These are phyloP conservation scores for Suhomyces coccinellae DNA, from an alignment of 1,139 yeast genomes.

Conservation along the genomic window DNA sequence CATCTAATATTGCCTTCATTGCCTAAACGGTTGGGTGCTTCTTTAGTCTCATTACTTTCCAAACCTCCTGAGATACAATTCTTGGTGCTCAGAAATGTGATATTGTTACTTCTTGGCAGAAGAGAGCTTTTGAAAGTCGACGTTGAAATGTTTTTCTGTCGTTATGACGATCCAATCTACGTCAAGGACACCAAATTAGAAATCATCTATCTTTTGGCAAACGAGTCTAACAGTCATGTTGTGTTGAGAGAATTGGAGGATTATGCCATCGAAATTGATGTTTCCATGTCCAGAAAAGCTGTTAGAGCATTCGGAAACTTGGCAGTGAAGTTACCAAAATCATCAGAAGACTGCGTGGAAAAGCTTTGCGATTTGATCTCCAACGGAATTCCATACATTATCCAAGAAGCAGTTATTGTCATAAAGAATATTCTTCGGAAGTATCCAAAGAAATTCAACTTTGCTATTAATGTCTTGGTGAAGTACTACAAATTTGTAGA, in stretches of 20 bases:
- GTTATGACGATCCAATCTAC: constrained; percentile 81
- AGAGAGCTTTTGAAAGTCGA: constrained; percentile 64
- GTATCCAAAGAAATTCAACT: constrained; percentile 56
- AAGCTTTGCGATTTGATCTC: constrained; percentile 60
- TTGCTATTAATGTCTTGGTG: constrained; percentile 42
- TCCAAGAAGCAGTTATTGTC: constrained; percentile 79
- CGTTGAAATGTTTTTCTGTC: constrained; percentile 77
- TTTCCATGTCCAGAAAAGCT: constrained; percentile 83
- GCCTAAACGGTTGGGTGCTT: constrained; percentile 65
- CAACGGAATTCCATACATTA: constrained; percentile 70
- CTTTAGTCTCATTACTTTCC: constrained; percentile 68
- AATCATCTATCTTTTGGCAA: constrained; percentile 76
- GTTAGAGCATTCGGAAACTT: constrained; percentile 87
- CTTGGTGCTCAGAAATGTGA: constrained; percentile 76
- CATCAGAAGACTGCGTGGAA: constrained; percentile 64
- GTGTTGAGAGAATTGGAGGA: constrained; percentile 79
- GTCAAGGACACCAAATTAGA: constrained; percentile 90
- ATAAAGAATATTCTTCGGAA: constrained; percentile 74
- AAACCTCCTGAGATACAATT: constrained; percentile 87
- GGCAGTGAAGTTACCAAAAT: constrained; percentile 66
- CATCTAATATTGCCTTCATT: constrained; percentile 50
- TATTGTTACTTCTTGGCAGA: constrained; percentile 67
- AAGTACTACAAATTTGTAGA: constrained; percentile 51
- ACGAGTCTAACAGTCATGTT: constrained; percentile 55
- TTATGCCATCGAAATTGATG: constrained; percentile 84